Evolutionary conservation across 2,329 filamentous ascomycete genomes (phyloP).

Genomic region (Epichloe bromicola): DNA sequence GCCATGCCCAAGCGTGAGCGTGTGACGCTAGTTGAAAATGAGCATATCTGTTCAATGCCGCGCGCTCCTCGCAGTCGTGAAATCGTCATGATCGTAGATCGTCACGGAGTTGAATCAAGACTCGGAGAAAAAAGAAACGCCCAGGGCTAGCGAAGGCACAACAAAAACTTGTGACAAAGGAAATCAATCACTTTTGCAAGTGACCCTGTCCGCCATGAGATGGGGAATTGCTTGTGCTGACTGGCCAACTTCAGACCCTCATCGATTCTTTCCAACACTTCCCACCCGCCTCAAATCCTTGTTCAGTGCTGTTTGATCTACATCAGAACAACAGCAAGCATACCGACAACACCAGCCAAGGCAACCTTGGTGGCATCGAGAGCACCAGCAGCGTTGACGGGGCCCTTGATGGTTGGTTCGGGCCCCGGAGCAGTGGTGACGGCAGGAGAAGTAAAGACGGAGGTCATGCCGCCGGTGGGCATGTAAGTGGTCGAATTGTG

Average conservation of each 20-base stretch:
- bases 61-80: constrained; percentile 2
- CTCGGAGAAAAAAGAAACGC: not conserved
- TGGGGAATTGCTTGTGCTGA: not conserved
- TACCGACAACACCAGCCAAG: constrained; percentile 36
- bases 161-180: not conserved
- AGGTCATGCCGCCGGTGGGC: constrained; percentile 12
- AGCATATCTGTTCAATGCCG: not conserved
- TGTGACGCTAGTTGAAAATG: not conserved
- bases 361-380: constrained; percentile 32
- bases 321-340: constrained; percentile 37
- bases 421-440: constrained; percentile 12
- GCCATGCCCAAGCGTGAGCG: not conserved
- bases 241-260: not conserved
- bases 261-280: not conserved
- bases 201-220: not conserved
- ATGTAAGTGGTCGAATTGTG: constrained; percentile 23
- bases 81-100: constrained; percentile 10
- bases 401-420: constrained; percentile 22
- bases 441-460: constrained; percentile 11
- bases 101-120: constrained; percentile 5
- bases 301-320: constrained; percentile 20
- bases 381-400: constrained; percentile 28
- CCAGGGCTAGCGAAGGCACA: not conserved
- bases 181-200: not conserved
- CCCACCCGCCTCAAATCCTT: not conserved